Evolutionary conservation across 2,329 filamentous ascomycete species (phyloP).

Genomic region (Gnomoniopsis sp.): DNA sequence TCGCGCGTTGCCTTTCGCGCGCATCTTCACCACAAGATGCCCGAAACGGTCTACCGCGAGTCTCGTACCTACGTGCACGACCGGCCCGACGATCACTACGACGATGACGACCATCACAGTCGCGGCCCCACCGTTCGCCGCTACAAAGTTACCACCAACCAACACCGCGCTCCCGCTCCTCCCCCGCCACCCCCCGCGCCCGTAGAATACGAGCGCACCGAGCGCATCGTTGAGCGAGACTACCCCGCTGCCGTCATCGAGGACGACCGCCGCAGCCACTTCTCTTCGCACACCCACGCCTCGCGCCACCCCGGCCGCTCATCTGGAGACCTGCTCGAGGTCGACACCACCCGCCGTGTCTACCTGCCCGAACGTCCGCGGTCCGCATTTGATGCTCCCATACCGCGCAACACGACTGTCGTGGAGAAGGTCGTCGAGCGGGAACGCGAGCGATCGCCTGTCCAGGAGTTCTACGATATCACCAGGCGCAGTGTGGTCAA

Average conservation of each 20-base stretch:
- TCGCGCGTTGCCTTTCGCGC: not conserved
- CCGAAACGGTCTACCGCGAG: constrained; percentile 31
- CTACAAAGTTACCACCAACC: constrained; percentile 45
- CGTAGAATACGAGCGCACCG: constrained; percentile 37
- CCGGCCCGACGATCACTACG: constrained; percentile 29
- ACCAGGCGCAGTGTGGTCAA: constrained; percentile 14
- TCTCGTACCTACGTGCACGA: constrained; percentile 30
- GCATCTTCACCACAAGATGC: constrained; percentile 23
- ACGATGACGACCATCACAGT: constrained; percentile 44
- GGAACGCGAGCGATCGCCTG: constrained; percentile 23
- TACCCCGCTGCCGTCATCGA: constrained; percentile 41
- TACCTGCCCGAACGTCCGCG: constrained; percentile 47
- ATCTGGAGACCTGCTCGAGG: constrained; percentile 38
- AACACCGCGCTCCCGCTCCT: not conserved
- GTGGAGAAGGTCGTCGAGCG: constrained; percentile 29
- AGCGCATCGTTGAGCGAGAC: constrained; percentile 28
- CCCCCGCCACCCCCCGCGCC: constrained; percentile 6
- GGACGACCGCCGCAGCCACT: constrained; percentile 42
- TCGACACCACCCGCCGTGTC: constrained; percentile 35
- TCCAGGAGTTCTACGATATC: constrained; percentile 15
- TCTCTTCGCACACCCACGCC: constrained; percentile 29
- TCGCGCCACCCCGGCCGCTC: constrained; percentile 27
- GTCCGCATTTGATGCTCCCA: constrained; percentile 44
- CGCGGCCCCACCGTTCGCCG: constrained; percentile 43
- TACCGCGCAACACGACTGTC: constrained; percentile 24